Base-by-base conservation (phyloP, 148 eudicot genomes). In the Camellia sinensis region DNA sequence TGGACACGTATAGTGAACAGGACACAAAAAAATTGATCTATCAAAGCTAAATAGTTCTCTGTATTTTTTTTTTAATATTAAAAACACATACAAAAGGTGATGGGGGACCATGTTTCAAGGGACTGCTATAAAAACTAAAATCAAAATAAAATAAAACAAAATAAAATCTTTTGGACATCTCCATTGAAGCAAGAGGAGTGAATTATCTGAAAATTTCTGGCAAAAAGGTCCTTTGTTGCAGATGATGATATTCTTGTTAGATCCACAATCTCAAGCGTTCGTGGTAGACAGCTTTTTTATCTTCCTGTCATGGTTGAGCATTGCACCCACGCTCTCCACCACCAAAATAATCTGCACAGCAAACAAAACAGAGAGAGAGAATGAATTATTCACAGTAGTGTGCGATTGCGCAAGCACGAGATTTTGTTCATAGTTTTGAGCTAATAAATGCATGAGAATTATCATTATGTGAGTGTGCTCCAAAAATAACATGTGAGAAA, bases 281-380 rank as follows among this genome's bases (percentile, higher is more conserved):
- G 77, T 54, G 19, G 75, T 68, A 45, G 71, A 80, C 63, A 87
- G 80, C 82, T 87, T 90, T 82, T 85, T 84, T 80, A 95, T 84
- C 85, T 84, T 86, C 83, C 98, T 93, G 85, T 95, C 98, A 79
- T 90, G 91, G 83, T 93, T 95, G 43, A 91, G 94, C 92, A 93
- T 87, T 3, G 98, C 85, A 82, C 91, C 87, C n/a, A 92, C 91
- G 82, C 94, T 91, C 85, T 95, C 97, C 77, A 93, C 95, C 85
- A 95, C 94, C 93, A 95, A 84, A 69, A 93, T 80, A 78, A 93
- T 91, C 98, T 95, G 93, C 80, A 80, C 41, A 3, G 59, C 61
- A 74, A 50, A 74, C 19, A 46, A 48, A 8, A 17, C 3, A 53
- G 44, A 48, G 19, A 61, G 18, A 54, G 65, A 43, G 66, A 54